phyloP scores from a whole-genome alignment of 768 basidiomycete genomes.

The Suillus subalutaceus region DNA sequence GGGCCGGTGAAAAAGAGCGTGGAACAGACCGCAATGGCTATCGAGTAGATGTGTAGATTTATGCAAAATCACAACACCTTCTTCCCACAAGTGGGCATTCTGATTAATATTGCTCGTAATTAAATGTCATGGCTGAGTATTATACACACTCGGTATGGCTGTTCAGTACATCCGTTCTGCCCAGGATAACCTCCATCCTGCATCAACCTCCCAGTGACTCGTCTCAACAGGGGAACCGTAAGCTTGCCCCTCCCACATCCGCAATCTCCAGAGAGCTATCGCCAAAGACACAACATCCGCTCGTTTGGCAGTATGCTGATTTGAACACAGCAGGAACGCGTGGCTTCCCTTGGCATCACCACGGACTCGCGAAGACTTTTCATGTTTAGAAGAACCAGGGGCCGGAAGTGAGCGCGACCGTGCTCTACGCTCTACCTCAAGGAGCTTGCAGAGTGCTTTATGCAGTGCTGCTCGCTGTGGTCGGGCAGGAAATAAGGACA shows the following conservation, averaged over 20 bases:
- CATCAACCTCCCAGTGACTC: constrained; percentile 44
- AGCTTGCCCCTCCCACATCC: constrained; percentile 69
- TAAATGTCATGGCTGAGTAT: not conserved
- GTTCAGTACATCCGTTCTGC: constrained; percentile 12
- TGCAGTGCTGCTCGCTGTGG: constrained; percentile 65
- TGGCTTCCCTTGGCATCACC: constrained; percentile 58
- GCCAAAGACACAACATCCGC: constrained; percentile 68
- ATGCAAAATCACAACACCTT: not conserved
- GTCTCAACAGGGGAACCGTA: constrained; percentile 18
- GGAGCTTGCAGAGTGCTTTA: constrained; percentile 46
- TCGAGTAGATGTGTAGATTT: constrained; percentile 35
- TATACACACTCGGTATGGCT: not conserved
- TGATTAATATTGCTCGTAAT: not conserved
- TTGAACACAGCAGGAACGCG: constrained; percentile 67
- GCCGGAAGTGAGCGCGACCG: constrained; percentile 17
- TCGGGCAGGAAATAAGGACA: constrained; percentile 62
- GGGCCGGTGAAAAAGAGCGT: constrained; percentile 25
- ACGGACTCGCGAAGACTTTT: constrained; percentile 8
- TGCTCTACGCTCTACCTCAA: constrained; percentile 48
- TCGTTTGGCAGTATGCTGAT: constrained; percentile 47
- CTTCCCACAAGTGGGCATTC: not conserved
- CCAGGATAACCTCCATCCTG: constrained; percentile 27
- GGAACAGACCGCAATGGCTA: constrained; percentile 44
- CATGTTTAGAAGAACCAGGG: not conserved
- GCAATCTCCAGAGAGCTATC: constrained; percentile 76